These are phyloP conservation scores for Trichocomaceae sp. DNA, from an alignment of 2,329 filamentous ascomycete species.

Conservation along the genomic window DNA sequence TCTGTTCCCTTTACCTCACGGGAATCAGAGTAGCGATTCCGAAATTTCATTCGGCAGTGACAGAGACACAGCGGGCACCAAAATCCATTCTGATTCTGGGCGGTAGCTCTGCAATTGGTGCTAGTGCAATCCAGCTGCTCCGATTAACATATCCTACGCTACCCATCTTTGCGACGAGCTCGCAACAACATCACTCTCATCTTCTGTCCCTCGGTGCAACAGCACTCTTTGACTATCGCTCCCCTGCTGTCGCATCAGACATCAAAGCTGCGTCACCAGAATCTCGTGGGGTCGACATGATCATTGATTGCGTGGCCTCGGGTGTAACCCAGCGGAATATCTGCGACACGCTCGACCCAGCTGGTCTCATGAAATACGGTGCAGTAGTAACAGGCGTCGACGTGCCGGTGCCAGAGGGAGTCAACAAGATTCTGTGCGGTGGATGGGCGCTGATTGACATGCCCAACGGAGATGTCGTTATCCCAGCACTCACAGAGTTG, in stretches of 20 bases:
- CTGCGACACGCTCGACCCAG: constrained; percentile 20
- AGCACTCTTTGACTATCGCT: constrained; percentile 3
- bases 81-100: constrained; percentile 32
- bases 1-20: constrained; percentile 2
- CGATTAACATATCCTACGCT: constrained; percentile 25
- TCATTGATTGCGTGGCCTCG: constrained; percentile 29
- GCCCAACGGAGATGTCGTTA: constrained; percentile 18
- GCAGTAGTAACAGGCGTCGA: constrained; percentile 24
- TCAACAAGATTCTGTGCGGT: constrained; percentile 19
- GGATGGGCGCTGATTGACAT: constrained; percentile 20
- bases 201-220: constrained; percentile 6
- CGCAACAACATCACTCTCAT: constrained; percentile 11
- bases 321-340: constrained; percentile 19
- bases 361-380: constrained; percentile 25
- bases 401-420: constrained; percentile 21
- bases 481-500: constrained; percentile 19
- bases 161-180: constrained; percentile 30
- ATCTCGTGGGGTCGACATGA: constrained; percentile 24
- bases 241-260: neutral
- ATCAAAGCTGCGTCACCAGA: constrained; percentile 11
- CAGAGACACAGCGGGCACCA: constrained; percentile 18
- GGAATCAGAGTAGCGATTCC: constrained; percentile 5
- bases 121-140: constrained; percentile 31
- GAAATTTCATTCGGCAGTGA: constrained; percentile 9
- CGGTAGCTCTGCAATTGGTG: constrained; percentile 30